Conservation (phyloP, 108 stramenopile genomes). For the Skeletonema grethae region DNA sequence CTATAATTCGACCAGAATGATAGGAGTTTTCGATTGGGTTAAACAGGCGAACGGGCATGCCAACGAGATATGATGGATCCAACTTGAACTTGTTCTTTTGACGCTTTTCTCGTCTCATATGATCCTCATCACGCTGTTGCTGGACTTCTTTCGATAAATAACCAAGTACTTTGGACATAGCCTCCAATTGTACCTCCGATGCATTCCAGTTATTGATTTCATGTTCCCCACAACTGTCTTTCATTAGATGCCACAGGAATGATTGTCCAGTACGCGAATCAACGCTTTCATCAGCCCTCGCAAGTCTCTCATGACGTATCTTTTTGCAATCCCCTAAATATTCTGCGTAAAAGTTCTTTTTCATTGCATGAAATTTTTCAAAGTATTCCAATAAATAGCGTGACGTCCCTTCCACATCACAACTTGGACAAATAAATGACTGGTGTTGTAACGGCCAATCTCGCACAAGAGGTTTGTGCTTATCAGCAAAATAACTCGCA, state of each 20-base stretch:
- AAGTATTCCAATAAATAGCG: slow-evolving; percentile 50
- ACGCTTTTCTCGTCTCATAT: slow-evolving; percentile 14
- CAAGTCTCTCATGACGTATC: background rate
- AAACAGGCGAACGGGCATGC: slow-evolving; percentile 41
- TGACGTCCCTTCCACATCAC: slow-evolving; percentile 50
- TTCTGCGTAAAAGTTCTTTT: slow-evolving; percentile 31
- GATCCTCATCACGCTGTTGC: slow-evolving; percentile 15
- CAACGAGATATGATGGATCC: slow-evolving; percentile 46
- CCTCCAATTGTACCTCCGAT: slow-evolving; percentile 30
- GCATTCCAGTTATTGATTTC: slow-evolving; percentile 1
- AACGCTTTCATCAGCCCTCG: slow-evolving; percentile 35
- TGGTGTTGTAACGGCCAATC: slow-evolving; percentile 22
- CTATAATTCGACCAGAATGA: slow-evolving; percentile 48
- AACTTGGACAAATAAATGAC: slow-evolving; percentile 39
- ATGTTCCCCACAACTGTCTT: slow-evolving; percentile 21
- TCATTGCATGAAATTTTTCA: slow-evolving; percentile 41
- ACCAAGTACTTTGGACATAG: slow-evolving; percentile 21
- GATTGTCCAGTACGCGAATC: slow-evolving; percentile 32
- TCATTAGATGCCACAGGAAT: slow-evolving; percentile 31
- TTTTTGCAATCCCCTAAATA: slow-evolving; percentile 6
- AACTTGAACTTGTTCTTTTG: slow-evolving; percentile 25
- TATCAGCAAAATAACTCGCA: background rate
- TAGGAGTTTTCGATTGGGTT: slow-evolving; percentile 47
- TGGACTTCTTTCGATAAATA: slow-evolving; percentile 35
- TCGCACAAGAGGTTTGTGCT: background rate